Conservation (phyloP, 2,329 filamentous ascomycete species). For the Stemphylium lycopersici region DNA sequence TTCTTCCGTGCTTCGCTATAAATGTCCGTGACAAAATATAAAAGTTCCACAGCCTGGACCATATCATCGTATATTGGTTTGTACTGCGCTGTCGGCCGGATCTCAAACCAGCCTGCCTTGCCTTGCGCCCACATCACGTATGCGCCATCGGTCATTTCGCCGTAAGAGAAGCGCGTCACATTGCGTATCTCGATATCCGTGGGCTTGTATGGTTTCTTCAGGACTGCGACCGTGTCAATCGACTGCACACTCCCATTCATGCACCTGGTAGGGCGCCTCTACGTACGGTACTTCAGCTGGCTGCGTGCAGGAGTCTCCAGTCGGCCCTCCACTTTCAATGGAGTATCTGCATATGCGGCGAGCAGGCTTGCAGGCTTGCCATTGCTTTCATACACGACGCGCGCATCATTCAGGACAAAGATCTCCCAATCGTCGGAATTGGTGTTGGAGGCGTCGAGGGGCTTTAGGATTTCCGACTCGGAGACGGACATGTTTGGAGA, state of each 20-base stretch:
- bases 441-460: conserved; percentile 48
- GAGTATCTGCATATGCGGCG: conserved; percentile 64
- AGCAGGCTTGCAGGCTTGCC: conserved; percentile 63
- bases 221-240: conserved; percentile 32
- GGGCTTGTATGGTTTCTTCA: conserved; percentile 42
- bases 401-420: conserved; percentile 66
- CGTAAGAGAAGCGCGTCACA: conserved; percentile 56
- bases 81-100: conserved; percentile 66
- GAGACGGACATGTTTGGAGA: conserved; percentile 31
- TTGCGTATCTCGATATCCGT: conserved; percentile 61
- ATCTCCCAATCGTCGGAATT: conserved; percentile 63
- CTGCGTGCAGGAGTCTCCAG: conserved; percentile 51
- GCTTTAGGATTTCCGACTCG: conserved; percentile 50
- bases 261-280: not conserved
- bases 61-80: conserved; percentile 63
- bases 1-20: conserved; percentile 55
- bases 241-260: not conserved
- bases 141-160: conserved; percentile 60
- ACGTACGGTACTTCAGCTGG: conserved; percentile 41
- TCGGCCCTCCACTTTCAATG: conserved; percentile 66
- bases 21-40: conserved; percentile 67
- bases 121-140: conserved; percentile 71
- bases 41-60: conserved; percentile 66
- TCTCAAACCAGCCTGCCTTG: conserved; percentile 70
- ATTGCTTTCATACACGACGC: conserved; percentile 64